These are phyloP conservation scores for Sarocladiaceae sp. DNA, from an alignment of 2,329 filamentous ascomycete species.

Conservation along the genomic window DNA sequence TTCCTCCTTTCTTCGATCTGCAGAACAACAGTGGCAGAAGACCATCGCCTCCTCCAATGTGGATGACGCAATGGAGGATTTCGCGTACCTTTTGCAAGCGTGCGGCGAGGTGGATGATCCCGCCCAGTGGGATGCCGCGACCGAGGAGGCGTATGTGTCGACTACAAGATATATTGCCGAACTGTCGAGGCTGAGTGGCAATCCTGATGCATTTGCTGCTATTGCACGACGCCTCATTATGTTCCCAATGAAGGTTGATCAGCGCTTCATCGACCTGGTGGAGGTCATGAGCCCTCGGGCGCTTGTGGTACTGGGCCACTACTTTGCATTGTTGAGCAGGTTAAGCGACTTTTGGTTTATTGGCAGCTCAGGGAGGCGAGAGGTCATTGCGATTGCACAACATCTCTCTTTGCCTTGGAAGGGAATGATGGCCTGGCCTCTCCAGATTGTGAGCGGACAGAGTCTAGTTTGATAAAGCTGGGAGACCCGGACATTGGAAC, in stretches of 20 bases:
- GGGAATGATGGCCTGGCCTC: neutral
- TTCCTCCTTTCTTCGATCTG: neutral
- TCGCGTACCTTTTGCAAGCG: neutral
- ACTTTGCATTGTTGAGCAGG: neutral
- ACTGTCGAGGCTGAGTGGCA: neutral
- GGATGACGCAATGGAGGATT: neutral
- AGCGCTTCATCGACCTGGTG: neutral
- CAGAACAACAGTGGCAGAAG: neutral
- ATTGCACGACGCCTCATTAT: neutral
- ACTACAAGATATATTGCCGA: neutral
- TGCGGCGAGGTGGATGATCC: neutral
- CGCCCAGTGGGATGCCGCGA: neutral
- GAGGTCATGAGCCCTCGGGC: neutral
- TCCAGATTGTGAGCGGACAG: neutral
- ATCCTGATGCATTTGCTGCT: neutral
- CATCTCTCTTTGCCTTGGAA: neutral
- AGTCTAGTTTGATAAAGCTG: no score
- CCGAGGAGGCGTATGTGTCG: neutral
- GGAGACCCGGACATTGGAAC: no score
- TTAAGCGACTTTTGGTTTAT: neutral
- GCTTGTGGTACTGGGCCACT: neutral
- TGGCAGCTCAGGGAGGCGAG: neutral
- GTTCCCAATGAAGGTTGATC: neutral
- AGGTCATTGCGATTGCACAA: neutral
- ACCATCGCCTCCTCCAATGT: neutral